Percentiles rank a stretch among this genome's conserved stretches.
These are phyloP conservation scores for Malania oleifera DNA, from an alignment of 164 flowering plant genomes.

Conservation along the genomic window DNA sequence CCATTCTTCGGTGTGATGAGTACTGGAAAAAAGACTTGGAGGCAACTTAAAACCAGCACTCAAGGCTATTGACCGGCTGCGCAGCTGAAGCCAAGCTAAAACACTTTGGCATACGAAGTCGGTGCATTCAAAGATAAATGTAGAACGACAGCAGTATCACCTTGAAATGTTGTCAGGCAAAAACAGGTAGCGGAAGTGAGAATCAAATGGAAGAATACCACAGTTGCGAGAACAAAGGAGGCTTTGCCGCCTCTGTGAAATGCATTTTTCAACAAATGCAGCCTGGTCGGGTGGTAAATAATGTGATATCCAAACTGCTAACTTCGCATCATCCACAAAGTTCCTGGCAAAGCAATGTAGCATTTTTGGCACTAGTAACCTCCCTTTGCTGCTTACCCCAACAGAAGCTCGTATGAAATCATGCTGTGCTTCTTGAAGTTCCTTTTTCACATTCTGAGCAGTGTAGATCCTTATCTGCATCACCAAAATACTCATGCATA, in stretches of 20 bases:
- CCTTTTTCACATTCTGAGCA: constrained; percentile 49
- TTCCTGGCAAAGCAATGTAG: constrained; percentile 56
- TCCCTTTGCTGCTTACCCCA: constrained; percentile 68
- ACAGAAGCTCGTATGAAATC: constrained; percentile 70
- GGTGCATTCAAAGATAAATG: too few species aligned
- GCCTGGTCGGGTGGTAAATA: constrained; percentile 66
- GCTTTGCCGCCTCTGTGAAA: constrained; percentile 51
- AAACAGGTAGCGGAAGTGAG: constrained; percentile 70
- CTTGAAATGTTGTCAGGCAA: constrained; percentile 33
- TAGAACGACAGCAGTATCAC: neutral
- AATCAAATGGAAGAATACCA: constrained; percentile 64
- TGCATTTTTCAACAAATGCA: constrained; percentile 56
- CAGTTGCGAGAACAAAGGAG: constrained; percentile 55
- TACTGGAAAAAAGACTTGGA: too few species aligned
- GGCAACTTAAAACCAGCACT: too few species aligned
- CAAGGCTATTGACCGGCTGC: too few species aligned
- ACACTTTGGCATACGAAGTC: too few species aligned
- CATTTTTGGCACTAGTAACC: constrained; percentile 69
- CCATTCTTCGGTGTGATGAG: too few species aligned
- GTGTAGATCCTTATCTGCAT: constrained; percentile 67
- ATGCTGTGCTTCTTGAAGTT: constrained; percentile 56
- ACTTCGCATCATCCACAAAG: constrained; percentile 48
- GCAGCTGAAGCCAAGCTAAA: too few species aligned
- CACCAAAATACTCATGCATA: neutral
- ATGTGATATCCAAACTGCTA: constrained; percentile 59